Evolutionary conservation across 805 yeast species (phyloP), one percentile per base, ranked within the genome.

Genomic region (Lachancea kluyveri): DNA sequence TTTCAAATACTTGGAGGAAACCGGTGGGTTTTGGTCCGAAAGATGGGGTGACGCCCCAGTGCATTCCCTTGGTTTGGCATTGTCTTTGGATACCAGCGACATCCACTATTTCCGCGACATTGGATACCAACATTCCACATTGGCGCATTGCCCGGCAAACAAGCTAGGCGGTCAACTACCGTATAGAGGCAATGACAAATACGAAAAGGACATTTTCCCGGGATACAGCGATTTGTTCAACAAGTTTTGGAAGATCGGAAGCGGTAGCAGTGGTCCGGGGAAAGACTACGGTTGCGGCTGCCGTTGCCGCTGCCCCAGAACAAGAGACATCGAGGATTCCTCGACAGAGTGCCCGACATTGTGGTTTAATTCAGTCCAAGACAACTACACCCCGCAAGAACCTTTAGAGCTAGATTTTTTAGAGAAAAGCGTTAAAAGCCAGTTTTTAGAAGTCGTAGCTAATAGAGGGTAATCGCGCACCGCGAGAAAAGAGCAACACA

Each of bases 41-140:
- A 64, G 98, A 49, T 90, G 97, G 97, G 97, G 97, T 2, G 97
- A 90, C 65, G 96, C 96, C 0, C 95, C 96, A 0, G 77, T 90
- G 4, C 96, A 87, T 54, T 79, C 96, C 0, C 58, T 92, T 14
- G 97, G 94, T 0, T 73, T 82, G 4, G 90, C 86, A 0, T 67
- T 92, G 70, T 65, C 82, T 46, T 61, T 88, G 24, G 68, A 80
- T 37, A 56, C 77, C 3, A 62, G 71, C 2, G 84, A 88, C 36
- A 63, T 90, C 7, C 96, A 90, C 59, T 90, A 87, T 59, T 90
- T 90, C 60, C 64, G 96, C 41, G 96, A 90, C 50, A 79, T 90
- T 42, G 97, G 97, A 0, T 90, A 88, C 58, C 67, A 74, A 35
- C 96, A 90, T 53, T 72, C 90, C 1, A 72, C 80, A 0, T 62